Evolutionary conservation across 495 filamentous ascomycete species (phyloP), one percentile per base, ranked within the genome.

Genomic region (Penicillium roqueforti): DNA sequence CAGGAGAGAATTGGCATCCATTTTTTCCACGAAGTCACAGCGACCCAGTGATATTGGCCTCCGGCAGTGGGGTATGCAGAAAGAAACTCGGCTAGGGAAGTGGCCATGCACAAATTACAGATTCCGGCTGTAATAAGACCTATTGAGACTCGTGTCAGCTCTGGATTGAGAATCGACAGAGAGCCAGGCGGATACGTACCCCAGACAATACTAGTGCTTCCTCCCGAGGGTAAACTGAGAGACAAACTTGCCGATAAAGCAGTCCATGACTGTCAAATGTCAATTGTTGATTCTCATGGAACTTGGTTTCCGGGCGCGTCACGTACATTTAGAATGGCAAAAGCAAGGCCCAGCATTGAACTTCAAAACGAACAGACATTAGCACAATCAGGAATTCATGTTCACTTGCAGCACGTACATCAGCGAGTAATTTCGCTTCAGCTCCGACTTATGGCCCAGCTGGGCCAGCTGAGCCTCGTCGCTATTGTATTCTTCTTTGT

Each of bases 31-130:
- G 77, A 72, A 51, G 36, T 71, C 37, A 68, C 64, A 81, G 86
- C 85, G 14, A 86, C 87, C 87, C 87, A 90, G 66, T 88, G 84
- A 56, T 89, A 89, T 71, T 88, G 85, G 25, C 85, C 85, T 55
- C 79, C 79, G 51, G 80, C 77, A 11, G 85, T 89, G 38, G 87
- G 87, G 63, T 85, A 89, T 1, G 85, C 86, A 6, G 82, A 84
- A 18, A 88, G 68, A 60, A 89, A 89, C 59, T 91, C 87, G 11
- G 87, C 85, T 22, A 91, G 68, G 6, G 84, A 88, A 1, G 81
- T 76, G 16, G 87, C 83, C 34, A 89, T 79, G 56, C 83, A 87
- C n/a, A 87, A 52, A 62, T 87, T 88, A 65, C 85, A 88, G 25
- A 88, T 64, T 52, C 86, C 86, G 3, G 86, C 83, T 4, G 86